Conservation (phyloP, 768 basidiomycete species). For the Phylloporus scabripes region DNA sequence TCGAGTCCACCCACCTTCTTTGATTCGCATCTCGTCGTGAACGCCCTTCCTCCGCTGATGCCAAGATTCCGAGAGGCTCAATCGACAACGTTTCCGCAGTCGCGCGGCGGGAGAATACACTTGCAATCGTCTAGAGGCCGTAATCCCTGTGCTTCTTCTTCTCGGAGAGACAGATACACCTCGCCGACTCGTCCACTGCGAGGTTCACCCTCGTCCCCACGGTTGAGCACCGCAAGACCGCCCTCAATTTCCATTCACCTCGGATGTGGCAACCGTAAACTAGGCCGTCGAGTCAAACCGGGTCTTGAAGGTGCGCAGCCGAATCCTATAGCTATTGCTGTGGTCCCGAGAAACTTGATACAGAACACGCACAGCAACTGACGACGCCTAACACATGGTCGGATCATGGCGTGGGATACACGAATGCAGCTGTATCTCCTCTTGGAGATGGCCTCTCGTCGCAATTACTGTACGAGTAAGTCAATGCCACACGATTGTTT, state of each 20-base stretch:
- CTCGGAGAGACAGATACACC: too few relatives aligned
- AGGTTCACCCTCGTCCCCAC: neutral
- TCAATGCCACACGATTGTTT: too few relatives aligned
- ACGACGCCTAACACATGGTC: conserved; percentile 16
- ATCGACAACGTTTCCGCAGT: neutral
- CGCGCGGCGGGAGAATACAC: neutral
- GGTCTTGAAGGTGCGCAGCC: conserved; percentile 6
- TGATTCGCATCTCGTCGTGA: conserved; percentile 11
- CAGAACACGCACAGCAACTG: neutral
- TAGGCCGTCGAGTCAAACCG: conserved; percentile 1
- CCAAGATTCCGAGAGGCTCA: neutral
- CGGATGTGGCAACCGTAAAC: conserved; percentile 9
- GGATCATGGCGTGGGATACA: conserved; percentile 10
- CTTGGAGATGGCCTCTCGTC: neutral
- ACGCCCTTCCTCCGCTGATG: neutral
- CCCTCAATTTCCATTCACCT: conserved; percentile 6
- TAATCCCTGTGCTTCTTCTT: neutral
- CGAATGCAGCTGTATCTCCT: conserved; percentile 6
- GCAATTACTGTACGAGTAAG: conserved; percentile 9
- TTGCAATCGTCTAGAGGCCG: neutral
- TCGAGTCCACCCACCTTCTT: conserved; percentile 18
- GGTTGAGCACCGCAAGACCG: neutral
- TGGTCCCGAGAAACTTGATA: neutral
- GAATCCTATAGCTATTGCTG: too few relatives aligned
- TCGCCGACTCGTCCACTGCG: neutral